A percentile compares a stretch with the other conserved stretches of the same genome.
Evolutionary conservation across 2,329 filamentous ascomycete species (phyloP).

Genomic region (Diaporthe velutina): DNA sequence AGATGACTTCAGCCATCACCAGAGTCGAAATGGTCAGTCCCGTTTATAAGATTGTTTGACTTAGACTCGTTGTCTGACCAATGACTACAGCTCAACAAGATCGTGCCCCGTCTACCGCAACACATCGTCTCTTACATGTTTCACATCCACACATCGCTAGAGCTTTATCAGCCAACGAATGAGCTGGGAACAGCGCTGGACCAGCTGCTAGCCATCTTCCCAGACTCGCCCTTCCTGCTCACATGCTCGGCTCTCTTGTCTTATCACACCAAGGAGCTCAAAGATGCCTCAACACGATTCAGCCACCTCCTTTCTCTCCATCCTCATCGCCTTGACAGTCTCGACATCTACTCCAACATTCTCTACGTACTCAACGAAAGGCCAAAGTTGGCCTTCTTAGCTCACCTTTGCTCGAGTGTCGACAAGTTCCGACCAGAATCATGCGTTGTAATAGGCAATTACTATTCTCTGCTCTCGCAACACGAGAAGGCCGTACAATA

Average conservation of each 20-base stretch:
- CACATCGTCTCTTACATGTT: conserved; percentile 97
- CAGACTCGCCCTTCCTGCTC: conserved; percentile 87
- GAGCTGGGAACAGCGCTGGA: conserved; percentile 80
- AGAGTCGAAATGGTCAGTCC: conserved; percentile 82
- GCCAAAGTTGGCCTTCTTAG: conserved; percentile 91
- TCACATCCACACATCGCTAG: conserved; percentile 89
- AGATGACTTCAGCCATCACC: conserved; percentile 84
- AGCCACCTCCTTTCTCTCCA: conserved; percentile 84
- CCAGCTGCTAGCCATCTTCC: conserved; percentile 87
- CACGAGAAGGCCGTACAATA: conserved; percentile 99
- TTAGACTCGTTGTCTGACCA: conserved; percentile 42
- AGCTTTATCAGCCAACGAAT: conserved; percentile 88
- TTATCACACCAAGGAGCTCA: conserved; percentile 90
- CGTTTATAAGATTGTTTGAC: neutral
- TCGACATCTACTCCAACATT: conserved; percentile 98
- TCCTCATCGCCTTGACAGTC: conserved; percentile 82
- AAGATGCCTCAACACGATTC: conserved; percentile 75
- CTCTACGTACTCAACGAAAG: conserved; percentile 91
- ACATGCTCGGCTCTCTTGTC: conserved; percentile 89
- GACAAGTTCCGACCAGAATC: conserved; percentile 98
- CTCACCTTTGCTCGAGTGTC: conserved; percentile 88
- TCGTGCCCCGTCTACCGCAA: conserved; percentile 81
- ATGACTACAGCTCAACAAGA: conserved; percentile 73
- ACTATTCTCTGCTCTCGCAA: conserved; percentile 93
- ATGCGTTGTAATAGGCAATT: conserved; percentile 96